Percentiles rank a stretch among this genome's conserved stretches.
These are phyloP conservation scores for Solanum hybrid DNA, from an alignment of 305 asterid species.

Conservation along the genomic window DNA sequence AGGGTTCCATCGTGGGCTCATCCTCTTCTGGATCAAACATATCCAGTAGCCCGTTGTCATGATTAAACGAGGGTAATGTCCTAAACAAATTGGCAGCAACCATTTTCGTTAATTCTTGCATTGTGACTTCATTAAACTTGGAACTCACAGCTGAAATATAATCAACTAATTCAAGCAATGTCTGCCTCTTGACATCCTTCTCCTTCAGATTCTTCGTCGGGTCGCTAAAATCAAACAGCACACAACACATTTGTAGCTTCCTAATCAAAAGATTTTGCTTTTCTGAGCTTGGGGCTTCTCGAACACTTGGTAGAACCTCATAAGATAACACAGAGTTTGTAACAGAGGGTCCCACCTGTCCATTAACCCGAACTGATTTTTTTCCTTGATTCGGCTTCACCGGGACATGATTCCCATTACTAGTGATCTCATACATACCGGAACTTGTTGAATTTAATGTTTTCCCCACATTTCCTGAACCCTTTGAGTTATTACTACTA, in stretches of 20 bases:
- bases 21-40: conserved; percentile 34
- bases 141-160: conserved; percentile 20
- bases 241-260: conserved; percentile 27
- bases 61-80: conserved; percentile 18
- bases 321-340: conserved; percentile 9
- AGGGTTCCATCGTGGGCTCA: conserved; percentile 27
- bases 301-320: conserved; percentile 24
- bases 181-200: conserved; percentile 33
- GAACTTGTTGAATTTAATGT: neutral
- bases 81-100: conserved; percentile 31
- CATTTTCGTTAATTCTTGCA: conserved; percentile 34
- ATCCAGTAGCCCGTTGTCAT: conserved; percentile 16
- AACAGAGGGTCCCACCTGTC: conserved; percentile 3
- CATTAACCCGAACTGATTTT: neutral
- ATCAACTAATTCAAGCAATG: conserved; percentile 32
- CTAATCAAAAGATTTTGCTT: conserved; percentile 23
- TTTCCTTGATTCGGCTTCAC: conserved; percentile 11
- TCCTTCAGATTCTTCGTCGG: conserved; percentile 21
- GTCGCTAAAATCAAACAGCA: conserved; percentile 27
- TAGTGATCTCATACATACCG: neutral
- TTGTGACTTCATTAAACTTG: conserved; percentile 27
- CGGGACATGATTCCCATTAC: conserved; percentile 4
- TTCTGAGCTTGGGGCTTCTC: conserved; percentile 24
- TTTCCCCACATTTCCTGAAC: neutral
- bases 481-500: neutral